Conservation (phyloP, 768 basidiomycete genomes). For the Naganishia antarctica region DNA sequence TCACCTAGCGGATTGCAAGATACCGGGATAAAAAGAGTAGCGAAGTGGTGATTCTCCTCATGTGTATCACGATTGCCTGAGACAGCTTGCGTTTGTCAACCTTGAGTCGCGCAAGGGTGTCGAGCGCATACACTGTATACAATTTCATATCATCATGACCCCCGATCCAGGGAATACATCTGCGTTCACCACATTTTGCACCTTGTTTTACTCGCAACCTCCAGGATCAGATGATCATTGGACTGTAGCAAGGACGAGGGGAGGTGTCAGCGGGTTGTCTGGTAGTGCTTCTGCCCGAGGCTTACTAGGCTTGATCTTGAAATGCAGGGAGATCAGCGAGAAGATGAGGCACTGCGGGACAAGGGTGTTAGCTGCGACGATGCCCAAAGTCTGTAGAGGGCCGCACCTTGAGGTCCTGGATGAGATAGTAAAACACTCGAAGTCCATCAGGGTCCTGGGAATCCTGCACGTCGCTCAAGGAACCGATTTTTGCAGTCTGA, state of each 20-base stretch:
- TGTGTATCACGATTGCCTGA: too few relatives aligned
- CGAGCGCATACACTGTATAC: too few relatives aligned
- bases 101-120: too few relatives aligned
- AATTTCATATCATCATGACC: background rate
- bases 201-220: too few relatives aligned
- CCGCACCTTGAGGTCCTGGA: conserved; percentile 87
- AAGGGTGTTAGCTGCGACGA: background rate
- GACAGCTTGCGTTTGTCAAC: too few relatives aligned
- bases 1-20: too few relatives aligned
- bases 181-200: too few relatives aligned
- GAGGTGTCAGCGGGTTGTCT: background rate
- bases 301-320: conserved; percentile 95
- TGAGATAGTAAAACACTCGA: conserved; percentile 95
- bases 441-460: conserved; percentile 96
- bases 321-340: conserved; percentile 95
- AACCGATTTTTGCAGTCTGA: conserved; percentile 96
- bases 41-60: too few relatives aligned
- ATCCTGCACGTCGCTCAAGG: conserved; percentile 91
- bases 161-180: too few relatives aligned
- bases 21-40: too few relatives aligned
- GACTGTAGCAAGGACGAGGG: background rate
- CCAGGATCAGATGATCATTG: background rate
- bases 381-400: background rate
- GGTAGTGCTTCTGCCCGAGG: background rate
- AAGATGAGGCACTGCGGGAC: conserved; percentile 81